Evolutionary conservation across 2,329 filamentous ascomycete genomes (phyloP).

Genomic region (Cadophora malorum): DNA sequence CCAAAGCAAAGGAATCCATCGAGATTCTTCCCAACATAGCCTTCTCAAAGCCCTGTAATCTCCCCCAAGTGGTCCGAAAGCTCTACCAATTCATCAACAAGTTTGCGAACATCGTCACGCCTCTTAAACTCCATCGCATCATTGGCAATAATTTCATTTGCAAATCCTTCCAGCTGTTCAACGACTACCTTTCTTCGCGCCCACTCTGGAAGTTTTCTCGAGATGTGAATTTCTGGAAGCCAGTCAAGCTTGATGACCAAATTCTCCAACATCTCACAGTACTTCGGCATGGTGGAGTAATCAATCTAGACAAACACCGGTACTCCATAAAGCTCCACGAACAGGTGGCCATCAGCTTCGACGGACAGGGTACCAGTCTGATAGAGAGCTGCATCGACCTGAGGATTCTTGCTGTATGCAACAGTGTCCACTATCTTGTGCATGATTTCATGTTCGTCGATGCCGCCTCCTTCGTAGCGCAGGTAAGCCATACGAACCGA

Average conservation of each 20-base stretch:
- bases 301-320: background rate
- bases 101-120: background rate
- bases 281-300: constrained; percentile 3
- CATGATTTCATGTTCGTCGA: background rate
- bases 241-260: background rate
- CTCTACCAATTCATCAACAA: background rate
- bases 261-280: constrained; percentile 2
- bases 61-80: background rate
- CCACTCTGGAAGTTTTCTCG: background rate
- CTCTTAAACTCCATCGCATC: constrained; percentile 5
- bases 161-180: background rate
- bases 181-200: background rate
- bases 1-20: too few relatives aligned
- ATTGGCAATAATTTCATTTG: background rate
- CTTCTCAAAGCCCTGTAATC: background rate
- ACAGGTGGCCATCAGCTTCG: background rate
- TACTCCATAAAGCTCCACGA: background rate
- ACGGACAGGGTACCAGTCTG: background rate
- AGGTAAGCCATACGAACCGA: background rate
- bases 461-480: background rate
- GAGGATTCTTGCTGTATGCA: background rate
- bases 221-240: too few relatives aligned
- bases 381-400: constrained; percentile 5
- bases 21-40: too few relatives aligned
- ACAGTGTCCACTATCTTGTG: background rate